A percentile compares a stretch with the other conserved stretches of the same genome.
Conservation (phyloP, 768 basidiomycete species). For the Serendipita sp. region DNA sequence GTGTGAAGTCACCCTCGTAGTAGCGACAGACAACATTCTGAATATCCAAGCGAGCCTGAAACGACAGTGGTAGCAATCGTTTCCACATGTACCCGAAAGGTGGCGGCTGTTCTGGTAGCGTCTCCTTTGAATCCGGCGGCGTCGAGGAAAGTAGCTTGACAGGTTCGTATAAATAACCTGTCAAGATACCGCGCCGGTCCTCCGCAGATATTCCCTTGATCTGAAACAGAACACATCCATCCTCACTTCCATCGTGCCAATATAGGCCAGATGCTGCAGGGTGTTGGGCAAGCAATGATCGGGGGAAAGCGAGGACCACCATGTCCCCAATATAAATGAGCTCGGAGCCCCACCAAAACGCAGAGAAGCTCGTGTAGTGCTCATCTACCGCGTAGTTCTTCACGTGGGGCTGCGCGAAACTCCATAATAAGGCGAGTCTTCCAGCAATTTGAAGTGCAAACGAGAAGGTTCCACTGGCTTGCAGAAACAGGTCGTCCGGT, state of each 20-base stretch:
- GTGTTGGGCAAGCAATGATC: not conserved
- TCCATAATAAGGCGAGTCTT: not conserved
- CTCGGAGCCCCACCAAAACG: slow-evolving; percentile 6
- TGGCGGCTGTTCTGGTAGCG: not conserved
- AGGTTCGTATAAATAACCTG: not conserved
- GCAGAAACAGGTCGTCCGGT: not conserved
- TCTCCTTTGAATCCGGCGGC: not conserved
- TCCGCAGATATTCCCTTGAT: not conserved
- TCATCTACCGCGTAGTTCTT: not conserved
- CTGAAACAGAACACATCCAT: not conserved
- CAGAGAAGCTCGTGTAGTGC: not conserved
- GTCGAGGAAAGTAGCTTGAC: not conserved
- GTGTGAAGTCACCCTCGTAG: not conserved
- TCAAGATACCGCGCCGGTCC: not conserved
- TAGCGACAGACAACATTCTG: not conserved
- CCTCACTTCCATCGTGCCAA: not conserved
- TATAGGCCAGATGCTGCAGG: not conserved
- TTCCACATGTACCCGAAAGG: not conserved
- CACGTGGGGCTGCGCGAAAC: not conserved
- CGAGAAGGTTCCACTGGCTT: not conserved
- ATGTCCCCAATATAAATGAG: not conserved
- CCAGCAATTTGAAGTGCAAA: not conserved
- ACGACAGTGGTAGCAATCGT: not conserved
- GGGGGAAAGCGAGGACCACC: not conserved
- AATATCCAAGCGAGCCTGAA: not conserved